Evolutionary conservation across 495 filamentous ascomycete species (phyloP).

Genomic region (Cercophora newfieldiana): DNA sequence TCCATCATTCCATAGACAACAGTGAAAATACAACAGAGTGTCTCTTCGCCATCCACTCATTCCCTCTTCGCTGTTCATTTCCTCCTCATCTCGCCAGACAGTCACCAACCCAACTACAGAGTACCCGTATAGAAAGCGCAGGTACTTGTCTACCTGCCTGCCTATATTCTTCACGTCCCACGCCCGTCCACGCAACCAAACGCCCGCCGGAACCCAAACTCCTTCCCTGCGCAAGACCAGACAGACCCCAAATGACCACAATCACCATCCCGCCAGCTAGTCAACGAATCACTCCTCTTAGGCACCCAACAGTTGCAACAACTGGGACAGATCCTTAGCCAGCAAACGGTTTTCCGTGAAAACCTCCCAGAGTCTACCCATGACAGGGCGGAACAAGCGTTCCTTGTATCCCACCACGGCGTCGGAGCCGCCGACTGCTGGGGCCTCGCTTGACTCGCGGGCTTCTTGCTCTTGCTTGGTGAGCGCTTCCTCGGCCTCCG

Average conservation of each 20-base stretch:
- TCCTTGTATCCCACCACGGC: constrained; percentile 46
- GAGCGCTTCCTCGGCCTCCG: constrained; percentile 53
- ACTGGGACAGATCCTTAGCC: constrained; percentile 32
- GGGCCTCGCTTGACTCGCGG: constrained; percentile 18
- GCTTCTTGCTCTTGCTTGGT: constrained; percentile 42
- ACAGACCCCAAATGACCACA: neutral
- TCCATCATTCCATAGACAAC: neutral
- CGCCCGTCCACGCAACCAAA: neutral
- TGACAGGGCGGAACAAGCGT: constrained; percentile 51
- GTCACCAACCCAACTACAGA: too few relatives aligned
- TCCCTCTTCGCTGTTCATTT: too few relatives aligned
- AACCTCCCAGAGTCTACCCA: constrained; percentile 51
- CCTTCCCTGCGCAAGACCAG: too few relatives aligned
- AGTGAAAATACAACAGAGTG: neutral
- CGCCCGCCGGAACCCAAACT: neutral
- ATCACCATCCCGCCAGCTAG: too few relatives aligned
- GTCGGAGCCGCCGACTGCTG: constrained; percentile 37
- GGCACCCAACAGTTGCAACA: constrained; percentile 32
- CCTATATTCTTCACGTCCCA: too few relatives aligned
- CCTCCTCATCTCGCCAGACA: too few relatives aligned
- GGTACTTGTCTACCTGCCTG: too few relatives aligned
- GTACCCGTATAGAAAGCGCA: too few relatives aligned
- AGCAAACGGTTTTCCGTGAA: constrained; percentile 55
- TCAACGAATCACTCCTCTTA: neutral
- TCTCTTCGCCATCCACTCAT: neutral